Base-by-base conservation (phyloP, 2,329 filamentous ascomycete species). In the Penicillium sp. region DNA sequence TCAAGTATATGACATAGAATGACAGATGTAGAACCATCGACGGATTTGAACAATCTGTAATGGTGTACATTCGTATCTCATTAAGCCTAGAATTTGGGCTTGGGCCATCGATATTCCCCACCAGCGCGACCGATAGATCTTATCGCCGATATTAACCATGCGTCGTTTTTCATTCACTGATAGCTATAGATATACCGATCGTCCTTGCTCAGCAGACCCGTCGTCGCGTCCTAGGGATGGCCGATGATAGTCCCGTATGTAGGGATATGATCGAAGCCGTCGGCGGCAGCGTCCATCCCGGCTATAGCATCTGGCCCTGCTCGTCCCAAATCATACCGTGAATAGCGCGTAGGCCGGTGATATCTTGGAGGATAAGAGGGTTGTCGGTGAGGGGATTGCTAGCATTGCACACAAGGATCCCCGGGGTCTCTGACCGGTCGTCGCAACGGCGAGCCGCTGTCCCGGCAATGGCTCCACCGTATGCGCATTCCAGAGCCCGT, bases 271-370 rank as follows among this genome's bases (percentile, higher is more conserved):
- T 61, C 58, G 6, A 55, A 55, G 3, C 58, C 58, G 44, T 61
- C 58, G 9, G 58, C 57, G 3, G 58, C 58, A 4, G 41, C 49
- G 35, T 61, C 54, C 18, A 57, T 61, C 1, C 57, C 57, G 3
- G 47, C 36, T 56, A 59, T 18, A 61, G 37, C 50, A 57, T 54
- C 37, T 57, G 57, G 2, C 45, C 52, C 27, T 52, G 31, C 31
- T 61, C 58, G 23, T 61, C 58, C 58, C 57, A 61, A 31, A 61
- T 60, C 55, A 61, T 42, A 1, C 42, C 56, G 22, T 61, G 57
- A 16, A 60, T 59, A 9, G 57, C 58, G 0, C 54, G 54, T 0
- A 61, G 48, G 14, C 57, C 57, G 11, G 58, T 59, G 28, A 61
- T 40, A 20, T 52, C 57, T 38, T 61, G 58, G 20, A 60, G 24